Percentiles rank a stretch among this genome's conserved stretches.
Conservation (phyloP, 225 moss, liverwort and hornwort genomes). For the Neckera pumila region DNA sequence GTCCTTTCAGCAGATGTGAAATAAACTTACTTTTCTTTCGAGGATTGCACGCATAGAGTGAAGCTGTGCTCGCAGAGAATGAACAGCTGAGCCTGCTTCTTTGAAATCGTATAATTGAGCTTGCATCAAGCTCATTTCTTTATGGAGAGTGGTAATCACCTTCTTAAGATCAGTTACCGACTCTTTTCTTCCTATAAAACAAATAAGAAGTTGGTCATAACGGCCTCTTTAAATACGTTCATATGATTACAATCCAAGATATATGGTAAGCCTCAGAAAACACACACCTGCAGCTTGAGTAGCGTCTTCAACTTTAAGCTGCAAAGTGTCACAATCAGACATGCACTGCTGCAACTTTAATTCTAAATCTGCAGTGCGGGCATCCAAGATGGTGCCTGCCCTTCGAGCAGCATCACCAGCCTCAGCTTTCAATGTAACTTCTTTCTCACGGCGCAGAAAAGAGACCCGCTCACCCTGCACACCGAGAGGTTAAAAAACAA, state of each 20-base stretch:
- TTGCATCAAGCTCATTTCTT: conserved; percentile 92
- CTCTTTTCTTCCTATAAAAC: conserved; percentile 61
- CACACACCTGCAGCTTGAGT: conserved; percentile 61
- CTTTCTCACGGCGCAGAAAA: conserved; percentile 56
- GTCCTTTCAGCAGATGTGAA: background rate
- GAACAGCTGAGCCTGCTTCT: conserved; percentile 73
- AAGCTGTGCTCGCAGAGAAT: conserved; percentile 76
- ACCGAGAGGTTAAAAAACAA: background rate
- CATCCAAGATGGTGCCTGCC: conserved; percentile 47
- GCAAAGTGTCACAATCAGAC: conserved; percentile 74
- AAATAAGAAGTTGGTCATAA: background rate
- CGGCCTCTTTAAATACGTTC: background rate
- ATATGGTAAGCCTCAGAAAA: background rate
- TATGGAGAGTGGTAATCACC: conserved; percentile 74
- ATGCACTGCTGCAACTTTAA: conserved; percentile 76
- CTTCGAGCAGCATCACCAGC: conserved; percentile 64
- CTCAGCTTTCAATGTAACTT: conserved; percentile 56
- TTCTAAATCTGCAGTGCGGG: conserved; percentile 72
- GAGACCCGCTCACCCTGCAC: conserved; percentile 63
- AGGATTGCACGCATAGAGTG: conserved; percentile 59
- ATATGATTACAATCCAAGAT: background rate
- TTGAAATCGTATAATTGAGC: conserved; percentile 73
- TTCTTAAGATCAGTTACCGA: conserved; percentile 79
- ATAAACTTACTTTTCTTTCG: conserved; percentile 65
- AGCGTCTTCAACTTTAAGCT: conserved; percentile 72